A percentile compares a stretch with the other conserved stretches of the same genome.
Conservation (phyloP, 2,329 filamentous ascomycete genomes). For the Piedraia hortae region DNA sequence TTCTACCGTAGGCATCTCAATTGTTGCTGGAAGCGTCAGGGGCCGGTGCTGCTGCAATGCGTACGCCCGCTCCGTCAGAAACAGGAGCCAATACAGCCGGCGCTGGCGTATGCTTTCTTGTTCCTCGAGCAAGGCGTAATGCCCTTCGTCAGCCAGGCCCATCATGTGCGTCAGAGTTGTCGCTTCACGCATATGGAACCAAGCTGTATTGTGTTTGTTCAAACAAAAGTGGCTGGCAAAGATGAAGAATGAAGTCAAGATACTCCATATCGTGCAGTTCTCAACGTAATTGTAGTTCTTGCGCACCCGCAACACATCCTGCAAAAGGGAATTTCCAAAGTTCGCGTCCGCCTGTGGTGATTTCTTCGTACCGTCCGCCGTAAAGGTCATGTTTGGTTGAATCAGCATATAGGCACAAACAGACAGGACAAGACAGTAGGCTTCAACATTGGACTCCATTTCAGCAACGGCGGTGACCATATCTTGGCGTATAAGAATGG, state of each 20-base stretch:
- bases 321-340: conserved; percentile 27
- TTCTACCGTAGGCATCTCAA: conserved; percentile 23
- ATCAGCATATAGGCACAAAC: conserved; percentile 24
- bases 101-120: conserved; percentile 27
- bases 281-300: conserved; percentile 31
- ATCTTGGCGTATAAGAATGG: conserved; percentile 25
- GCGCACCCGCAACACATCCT: conserved; percentile 29
- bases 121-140: conserved; percentile 21
- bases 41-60: conserved; percentile 36
- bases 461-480: conserved; percentile 25
- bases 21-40: conserved; percentile 31
- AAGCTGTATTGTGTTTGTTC: conserved; percentile 32
- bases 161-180: conserved; percentile 31
- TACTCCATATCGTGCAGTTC: conserved; percentile 24
- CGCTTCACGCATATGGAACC: conserved; percentile 33
- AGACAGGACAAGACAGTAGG: conserved; percentile 28
- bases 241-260: conserved; percentile 35
- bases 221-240: conserved; percentile 33
- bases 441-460: conserved; percentile 25
- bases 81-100: conserved; percentile 33
- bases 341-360: conserved; percentile 17
- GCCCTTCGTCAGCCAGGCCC: conserved; percentile 29
- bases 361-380: conserved; percentile 19
- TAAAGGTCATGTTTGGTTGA: conserved; percentile 20
- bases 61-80: conserved; percentile 35